A percentile compares a stretch with the other conserved stretches of the same genome.
Conservation (phyloP, 441 rosid species). For the Syzygium syzygioides region DNA sequence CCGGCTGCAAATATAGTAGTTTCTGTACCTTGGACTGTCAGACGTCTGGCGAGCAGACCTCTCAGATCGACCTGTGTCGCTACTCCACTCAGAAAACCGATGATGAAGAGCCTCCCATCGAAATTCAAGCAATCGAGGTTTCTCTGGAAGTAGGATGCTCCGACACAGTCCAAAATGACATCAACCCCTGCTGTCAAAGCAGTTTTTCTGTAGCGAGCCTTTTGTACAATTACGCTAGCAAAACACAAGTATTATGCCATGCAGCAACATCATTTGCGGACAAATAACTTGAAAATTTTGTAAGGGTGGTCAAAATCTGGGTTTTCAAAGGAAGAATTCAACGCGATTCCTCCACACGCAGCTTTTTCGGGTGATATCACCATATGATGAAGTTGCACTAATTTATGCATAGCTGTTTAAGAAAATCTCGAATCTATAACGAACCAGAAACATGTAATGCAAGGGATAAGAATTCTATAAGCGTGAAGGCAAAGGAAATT, state of each 20-base stretch:
- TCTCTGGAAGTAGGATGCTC: constrained; percentile 68
- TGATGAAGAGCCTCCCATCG: constrained; percentile 73
- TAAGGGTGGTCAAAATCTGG: background rate
- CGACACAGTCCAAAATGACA: constrained; percentile 75
- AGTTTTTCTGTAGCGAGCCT: background rate
- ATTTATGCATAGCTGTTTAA: background rate
- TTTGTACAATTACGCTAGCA: background rate
- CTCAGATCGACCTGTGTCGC: constrained; percentile 44
- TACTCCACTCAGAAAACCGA: constrained; percentile 67
- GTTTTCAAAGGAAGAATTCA: background rate
- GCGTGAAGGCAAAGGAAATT: background rate
- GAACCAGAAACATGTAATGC: background rate
- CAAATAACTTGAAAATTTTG: background rate
- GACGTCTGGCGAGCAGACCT: constrained; percentile 16
- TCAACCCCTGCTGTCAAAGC: constrained; percentile 49
- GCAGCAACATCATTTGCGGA: background rate
- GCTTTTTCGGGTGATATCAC: background rate
- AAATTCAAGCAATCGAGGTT: constrained; percentile 70
- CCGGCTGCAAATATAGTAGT: background rate
- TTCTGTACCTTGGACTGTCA: background rate
- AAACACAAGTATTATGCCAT: background rate
- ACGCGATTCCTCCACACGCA: background rate
- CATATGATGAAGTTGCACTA: background rate
- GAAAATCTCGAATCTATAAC: background rate
- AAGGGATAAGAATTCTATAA: background rate